These are phyloP conservation scores for Maudiozyma saulgeensis DNA, from an alignment of 805 yeast species.

Conservation along the genomic window DNA sequence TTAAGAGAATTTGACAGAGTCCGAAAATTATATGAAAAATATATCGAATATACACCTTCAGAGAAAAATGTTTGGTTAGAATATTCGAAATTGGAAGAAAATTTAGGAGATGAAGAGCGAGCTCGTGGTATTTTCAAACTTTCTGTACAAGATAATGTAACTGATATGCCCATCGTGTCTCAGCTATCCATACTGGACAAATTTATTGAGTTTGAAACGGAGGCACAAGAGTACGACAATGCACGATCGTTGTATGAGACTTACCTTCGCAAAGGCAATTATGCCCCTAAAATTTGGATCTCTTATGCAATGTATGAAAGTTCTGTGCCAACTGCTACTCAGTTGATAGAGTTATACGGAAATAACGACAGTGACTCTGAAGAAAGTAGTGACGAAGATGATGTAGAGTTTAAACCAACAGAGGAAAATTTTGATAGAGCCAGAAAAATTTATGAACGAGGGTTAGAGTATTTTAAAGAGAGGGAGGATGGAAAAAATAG, in stretches of 20 bases:
- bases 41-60: constrained; percentile 28
- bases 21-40: constrained; percentile 59
- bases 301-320: constrained; percentile 64
- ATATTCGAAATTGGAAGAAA: constrained; percentile 60
- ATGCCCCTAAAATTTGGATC: constrained; percentile 44
- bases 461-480: constrained; percentile 36
- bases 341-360: constrained; percentile 13
- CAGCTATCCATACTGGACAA: constrained; percentile 25
- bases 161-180: constrained; percentile 10
- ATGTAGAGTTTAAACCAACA: constrained; percentile 40
- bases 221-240: constrained; percentile 44
- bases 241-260: constrained; percentile 45
- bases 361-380: constrained; percentile 12
- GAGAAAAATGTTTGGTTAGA: constrained; percentile 40
- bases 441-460: constrained; percentile 48
- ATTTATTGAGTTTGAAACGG: constrained; percentile 52
- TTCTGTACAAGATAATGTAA: constrained; percentile 29
- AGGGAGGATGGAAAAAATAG: constrained; percentile 35
- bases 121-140: constrained; percentile 53
- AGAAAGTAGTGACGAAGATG: constrained; percentile 37
- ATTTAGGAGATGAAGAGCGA: constrained; percentile 59
- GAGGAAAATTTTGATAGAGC: constrained; percentile 43
- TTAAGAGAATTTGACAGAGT: constrained; percentile 77
- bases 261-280: constrained; percentile 27
- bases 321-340: constrained; percentile 45